Evolutionary conservation across 805 yeast species (phyloP).

Genomic region (Wickerhamomyces queroliae): DNA sequence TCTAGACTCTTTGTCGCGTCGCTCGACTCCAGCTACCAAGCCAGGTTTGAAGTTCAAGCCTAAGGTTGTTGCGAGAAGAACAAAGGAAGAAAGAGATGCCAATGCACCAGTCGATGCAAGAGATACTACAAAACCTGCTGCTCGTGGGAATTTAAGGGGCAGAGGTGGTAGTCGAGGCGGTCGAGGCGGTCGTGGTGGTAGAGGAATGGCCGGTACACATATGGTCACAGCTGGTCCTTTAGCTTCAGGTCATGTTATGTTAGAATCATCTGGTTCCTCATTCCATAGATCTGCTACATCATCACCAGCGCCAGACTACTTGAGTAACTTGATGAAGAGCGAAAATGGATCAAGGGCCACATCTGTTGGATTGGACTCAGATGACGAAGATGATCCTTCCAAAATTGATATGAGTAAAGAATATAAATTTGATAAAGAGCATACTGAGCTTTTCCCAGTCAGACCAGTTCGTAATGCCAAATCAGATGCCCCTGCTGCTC

Average conservation of each 20-base stretch:
- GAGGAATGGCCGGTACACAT: slow-evolving; percentile 40
- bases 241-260: slow-evolving; percentile 47
- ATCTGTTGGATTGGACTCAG: slow-evolving; percentile 26
- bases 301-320: slow-evolving; percentile 37
- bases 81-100: slow-evolving; percentile 79
- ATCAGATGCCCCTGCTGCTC: slow-evolving; percentile 40
- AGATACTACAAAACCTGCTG: slow-evolving; percentile 5
- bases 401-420: slow-evolving; percentile 62
- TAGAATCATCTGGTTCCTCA: slow-evolving; percentile 15
- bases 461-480: slow-evolving; percentile 55
- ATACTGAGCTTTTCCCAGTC: slow-evolving; percentile 60
- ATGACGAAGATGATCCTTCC: slow-evolving; percentile 36
- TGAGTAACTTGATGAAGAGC: slow-evolving; percentile 28
- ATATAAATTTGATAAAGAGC: slow-evolving; percentile 40
- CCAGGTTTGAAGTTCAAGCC: slow-evolving; percentile 76
- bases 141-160: slow-evolving; percentile 5
- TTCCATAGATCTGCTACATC: slow-evolving; percentile 17
- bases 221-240: slow-evolving; percentile 70
- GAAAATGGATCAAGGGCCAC: slow-evolving; percentile 14
- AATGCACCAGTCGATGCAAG: slow-evolving; percentile 44
- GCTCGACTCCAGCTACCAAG: slow-evolving; percentile 27
- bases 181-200: slow-evolving; percentile 15
- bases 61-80: slow-evolving; percentile 76
- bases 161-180: slow-evolving; percentile 12
- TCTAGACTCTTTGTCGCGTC: slow-evolving; percentile 33